Evolutionary conservation across 192 early-diverging fungal species (phyloP).

Genomic region (Mortierella antarctica): DNA sequence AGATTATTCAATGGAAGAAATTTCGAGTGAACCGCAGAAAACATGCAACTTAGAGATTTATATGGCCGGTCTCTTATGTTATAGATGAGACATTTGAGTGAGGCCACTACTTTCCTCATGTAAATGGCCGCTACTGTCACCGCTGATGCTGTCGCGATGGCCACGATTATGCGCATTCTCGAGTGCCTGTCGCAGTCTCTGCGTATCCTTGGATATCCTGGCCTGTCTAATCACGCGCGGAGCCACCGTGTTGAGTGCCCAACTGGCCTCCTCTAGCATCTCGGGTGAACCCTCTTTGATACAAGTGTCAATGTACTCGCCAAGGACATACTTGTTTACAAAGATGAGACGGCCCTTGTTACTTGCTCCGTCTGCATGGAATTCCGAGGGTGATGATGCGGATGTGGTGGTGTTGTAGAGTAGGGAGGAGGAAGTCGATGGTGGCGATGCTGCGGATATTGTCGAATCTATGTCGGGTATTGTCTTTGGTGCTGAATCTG

Average conservation of each 20-base stretch:
- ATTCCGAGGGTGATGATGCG: background rate
- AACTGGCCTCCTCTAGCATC: slow-evolving; percentile 36
- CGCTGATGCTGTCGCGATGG: background rate
- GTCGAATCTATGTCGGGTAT: slow-evolving; percentile 5
- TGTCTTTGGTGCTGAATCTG: background rate
- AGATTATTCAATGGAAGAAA: too few species aligned
- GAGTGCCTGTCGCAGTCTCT: slow-evolving; percentile 29
- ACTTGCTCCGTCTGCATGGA: background rate
- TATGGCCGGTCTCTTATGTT: too few species aligned
- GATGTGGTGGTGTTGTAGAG: background rate
- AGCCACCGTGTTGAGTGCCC: slow-evolving; percentile 34
- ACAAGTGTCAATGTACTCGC: slow-evolving; percentile 51
- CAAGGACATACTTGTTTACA: slow-evolving; percentile 47
- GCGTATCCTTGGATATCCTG: slow-evolving; percentile 26
- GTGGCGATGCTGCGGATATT: background rate
- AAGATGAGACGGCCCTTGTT: slow-evolving; percentile 3
- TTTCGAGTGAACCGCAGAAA: too few species aligned
- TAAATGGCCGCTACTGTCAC: background rate
- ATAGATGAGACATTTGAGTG: too few species aligned
- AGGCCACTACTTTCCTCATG: too few species aligned
- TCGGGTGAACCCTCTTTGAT: slow-evolving; percentile 32
- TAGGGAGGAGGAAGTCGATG: background rate
- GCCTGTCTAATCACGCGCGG: slow-evolving; percentile 33
- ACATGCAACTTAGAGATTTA: too few species aligned
- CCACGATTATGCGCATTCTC: slow-evolving; percentile 13